Evolutionary conservation across 345 rosid genomes (phyloP), one percentile per base, ranked within the genome.

Genomic region (Hibiscus tridactylites): DNA sequence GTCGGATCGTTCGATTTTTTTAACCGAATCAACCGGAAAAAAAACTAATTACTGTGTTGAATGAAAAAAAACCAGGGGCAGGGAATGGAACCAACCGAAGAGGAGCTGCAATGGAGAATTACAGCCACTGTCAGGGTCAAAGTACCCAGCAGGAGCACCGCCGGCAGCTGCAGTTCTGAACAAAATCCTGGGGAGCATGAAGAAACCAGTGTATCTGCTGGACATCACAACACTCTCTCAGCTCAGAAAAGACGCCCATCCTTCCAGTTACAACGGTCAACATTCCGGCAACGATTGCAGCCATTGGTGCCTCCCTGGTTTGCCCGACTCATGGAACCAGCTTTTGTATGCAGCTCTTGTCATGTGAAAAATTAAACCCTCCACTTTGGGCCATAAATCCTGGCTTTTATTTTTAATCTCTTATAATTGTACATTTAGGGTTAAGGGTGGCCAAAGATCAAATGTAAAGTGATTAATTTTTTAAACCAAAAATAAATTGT

Each of bases 241-340:
- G 68, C 63, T 93, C 73, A 84, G 97, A 67, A 93, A 93, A 78
- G 98, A 93, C 61, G 97, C 92, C 3, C 98, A 93, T 74, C 98
- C 97, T 7, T 87, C 98, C 2, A 59, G 85, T 8, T 91, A 91
- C 28, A 78, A 90, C 5, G 81, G 85, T 0, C 81, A 69, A 1
- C 74, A 77, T 73, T 80, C 84, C 0, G 91, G 96, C 70, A 85
- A 68, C 0, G 98, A 93, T 60, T 93, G 98, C 79, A 93, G 98
- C 78, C 98, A 93, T 42, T 93, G 98, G 96, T 90, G 97, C 80
- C 94, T 93, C 65, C 97, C 98, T 24, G 96, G 98, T 39, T 75
- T 93, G 80, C 98, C 98, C 0, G 98, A 93, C 81, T 86, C 89
- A 24, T 93, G 98, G 98, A 93, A 91, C 81, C 97, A 93, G 73